Conservation (phyloP, 1,139 yeast genomes). For the Saccharomyces hybrid region DNA sequence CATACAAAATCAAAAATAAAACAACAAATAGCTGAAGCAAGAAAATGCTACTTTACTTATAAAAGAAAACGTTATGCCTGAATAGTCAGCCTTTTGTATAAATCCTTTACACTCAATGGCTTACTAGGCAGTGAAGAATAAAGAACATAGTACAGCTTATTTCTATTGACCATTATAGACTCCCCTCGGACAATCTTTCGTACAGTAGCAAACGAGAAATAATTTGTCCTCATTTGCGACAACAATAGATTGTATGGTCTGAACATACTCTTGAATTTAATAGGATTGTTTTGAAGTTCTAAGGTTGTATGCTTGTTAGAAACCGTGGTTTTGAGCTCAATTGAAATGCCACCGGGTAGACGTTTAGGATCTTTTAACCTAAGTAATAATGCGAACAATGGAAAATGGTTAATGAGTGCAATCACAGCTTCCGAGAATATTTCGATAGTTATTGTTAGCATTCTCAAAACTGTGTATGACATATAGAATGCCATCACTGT, state of each 20-base stretch:
- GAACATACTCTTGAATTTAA: slow-evolving; percentile 39
- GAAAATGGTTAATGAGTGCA: slow-evolving; percentile 71
- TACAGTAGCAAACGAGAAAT: slow-evolving; percentile 37
- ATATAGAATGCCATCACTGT: slow-evolving; percentile 81
- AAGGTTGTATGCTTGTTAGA: slow-evolving; percentile 9
- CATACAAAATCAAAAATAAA: slow-evolving; percentile 2
- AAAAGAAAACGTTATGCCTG: not conserved
- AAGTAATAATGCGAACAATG: slow-evolving; percentile 71
- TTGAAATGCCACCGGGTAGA: slow-evolving; percentile 78
- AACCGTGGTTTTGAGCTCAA: slow-evolving; percentile 28
- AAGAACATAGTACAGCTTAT: slow-evolving; percentile 39
- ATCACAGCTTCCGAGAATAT: slow-evolving; percentile 54
- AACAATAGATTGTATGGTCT: slow-evolving; percentile 40
- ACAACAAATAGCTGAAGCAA: not conserved
- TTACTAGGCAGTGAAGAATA: slow-evolving; percentile 44
- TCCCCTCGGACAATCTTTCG: slow-evolving; percentile 38
- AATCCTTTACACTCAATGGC: slow-evolving; percentile 28
- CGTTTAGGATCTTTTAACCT: slow-evolving; percentile 76
- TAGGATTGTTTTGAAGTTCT: slow-evolving; percentile 39
- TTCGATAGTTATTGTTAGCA: slow-evolving; percentile 43
- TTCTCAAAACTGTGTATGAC: slow-evolving; percentile 56
- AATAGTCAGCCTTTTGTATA: slow-evolving; percentile 14
- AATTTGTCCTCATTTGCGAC: slow-evolving; percentile 36
- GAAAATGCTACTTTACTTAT: not conserved
- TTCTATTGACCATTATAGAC: slow-evolving; percentile 41